These are phyloP conservation scores for Tetragonia tetragonoides DNA, from an alignment of 148 eudicot species.

Conservation along the genomic window DNA sequence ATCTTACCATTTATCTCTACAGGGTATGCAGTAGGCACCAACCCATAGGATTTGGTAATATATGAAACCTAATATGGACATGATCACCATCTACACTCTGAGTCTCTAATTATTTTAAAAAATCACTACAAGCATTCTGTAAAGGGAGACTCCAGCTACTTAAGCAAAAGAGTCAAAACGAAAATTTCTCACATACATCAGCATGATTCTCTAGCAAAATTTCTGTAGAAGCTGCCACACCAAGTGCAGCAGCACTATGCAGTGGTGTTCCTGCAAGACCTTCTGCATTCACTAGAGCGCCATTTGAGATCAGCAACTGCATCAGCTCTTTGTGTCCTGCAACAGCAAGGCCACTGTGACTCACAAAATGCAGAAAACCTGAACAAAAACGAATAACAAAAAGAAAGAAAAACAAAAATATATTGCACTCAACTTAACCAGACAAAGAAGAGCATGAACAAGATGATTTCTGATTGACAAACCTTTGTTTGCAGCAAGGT, in stretches of 20 bases:
- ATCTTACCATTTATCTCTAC: too few species aligned
- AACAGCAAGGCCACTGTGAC: background rate
- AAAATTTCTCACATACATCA: background rate
- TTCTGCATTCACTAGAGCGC: constrained; percentile 14
- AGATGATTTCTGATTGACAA: background rate
- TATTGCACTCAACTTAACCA: background rate
- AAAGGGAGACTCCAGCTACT: too few species aligned
- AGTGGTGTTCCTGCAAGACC: constrained; percentile 13
- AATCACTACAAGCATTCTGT: too few species aligned
- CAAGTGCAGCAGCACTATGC: constrained; percentile 1
- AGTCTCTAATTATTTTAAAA: too few species aligned
- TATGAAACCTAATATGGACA: too few species aligned
- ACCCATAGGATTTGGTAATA: too few species aligned
- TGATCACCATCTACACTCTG: too few species aligned
- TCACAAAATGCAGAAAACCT: background rate
- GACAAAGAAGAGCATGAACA: background rate
- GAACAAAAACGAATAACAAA: too few species aligned
- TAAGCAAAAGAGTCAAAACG: too few species aligned
- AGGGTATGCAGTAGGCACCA: too few species aligned
- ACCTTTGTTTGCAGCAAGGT: constrained; percentile 21
- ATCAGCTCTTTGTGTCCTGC: constrained; percentile 14
- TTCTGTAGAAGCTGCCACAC: constrained; percentile 3
- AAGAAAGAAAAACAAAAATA: too few species aligned
- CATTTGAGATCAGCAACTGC: constrained; percentile 4
- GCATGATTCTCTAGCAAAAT: constrained; percentile 18